Percentiles rank a stretch among this genome's conserved stretches.
These are phyloP conservation scores for Picea engelmannii DNA, from an alignment of 83 land plant genomes.

Conservation along the genomic window DNA sequence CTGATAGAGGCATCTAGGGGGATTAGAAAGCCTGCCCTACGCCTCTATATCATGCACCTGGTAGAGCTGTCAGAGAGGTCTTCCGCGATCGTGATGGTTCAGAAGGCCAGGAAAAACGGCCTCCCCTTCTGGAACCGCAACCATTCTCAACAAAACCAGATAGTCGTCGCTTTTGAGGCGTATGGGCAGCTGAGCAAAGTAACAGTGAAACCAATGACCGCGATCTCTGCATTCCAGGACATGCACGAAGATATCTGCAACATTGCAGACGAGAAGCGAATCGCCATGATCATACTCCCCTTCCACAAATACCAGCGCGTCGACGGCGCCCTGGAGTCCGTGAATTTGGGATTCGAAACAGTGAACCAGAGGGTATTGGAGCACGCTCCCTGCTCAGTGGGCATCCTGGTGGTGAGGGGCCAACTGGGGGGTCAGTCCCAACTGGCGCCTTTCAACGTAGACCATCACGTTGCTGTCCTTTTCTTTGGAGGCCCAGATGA, in stretches of 20 bases:
- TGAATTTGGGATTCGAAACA: constrained; percentile 1
- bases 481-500: too few relatives aligned
- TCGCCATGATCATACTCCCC: constrained; percentile 52
- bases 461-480: constrained; percentile 20
- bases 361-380: constrained; percentile 28
- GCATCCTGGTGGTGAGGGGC: constrained; percentile 25
- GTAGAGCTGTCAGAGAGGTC: constrained; percentile 74
- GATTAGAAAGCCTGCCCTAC: constrained; percentile 33
- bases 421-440: constrained; percentile 15
- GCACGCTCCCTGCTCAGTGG: constrained; percentile 36
- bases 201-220: constrained; percentile 47
- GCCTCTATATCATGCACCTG: constrained; percentile 67
- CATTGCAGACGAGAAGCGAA: constrained; percentile 50
- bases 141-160: too few relatives aligned
- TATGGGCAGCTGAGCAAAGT: constrained; percentile 58
- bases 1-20: constrained; percentile 52
- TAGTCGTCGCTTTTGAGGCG: constrained; percentile 67
- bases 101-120: constrained; percentile 49
- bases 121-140: constrained; percentile 56
- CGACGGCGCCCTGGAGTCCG: constrained; percentile 26
- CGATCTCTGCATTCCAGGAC: constrained; percentile 46
- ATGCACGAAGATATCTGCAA: constrained; percentile 78
- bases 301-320: constrained; percentile 48
- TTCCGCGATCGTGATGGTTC: constrained; percentile 75
- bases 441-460: background rate